Conservation (phyloP, 2,329 filamentous ascomycete species). For the Xylariaceae sp. region DNA sequence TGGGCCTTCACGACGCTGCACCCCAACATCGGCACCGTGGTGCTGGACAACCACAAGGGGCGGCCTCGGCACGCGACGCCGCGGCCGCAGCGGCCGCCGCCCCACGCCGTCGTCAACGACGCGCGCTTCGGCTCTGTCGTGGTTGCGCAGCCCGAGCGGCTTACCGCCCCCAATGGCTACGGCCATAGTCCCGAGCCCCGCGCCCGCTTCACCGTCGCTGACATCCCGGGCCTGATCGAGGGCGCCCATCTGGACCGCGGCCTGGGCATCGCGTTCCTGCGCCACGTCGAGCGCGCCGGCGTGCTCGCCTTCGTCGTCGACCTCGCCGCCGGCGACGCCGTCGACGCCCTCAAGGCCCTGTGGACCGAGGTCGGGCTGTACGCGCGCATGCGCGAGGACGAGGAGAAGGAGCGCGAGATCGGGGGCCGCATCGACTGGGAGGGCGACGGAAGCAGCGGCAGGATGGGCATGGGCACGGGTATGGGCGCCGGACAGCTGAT, state of each 20-base stretch:
- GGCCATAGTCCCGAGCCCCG: slow-evolving; percentile 58
- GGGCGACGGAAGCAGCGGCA: slow-evolving; percentile 41
- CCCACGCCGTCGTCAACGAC: slow-evolving; percentile 44
- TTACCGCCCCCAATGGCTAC: too few relatives aligned
- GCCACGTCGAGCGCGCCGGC: slow-evolving; percentile 91
- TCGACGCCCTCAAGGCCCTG: slow-evolving; percentile 75
- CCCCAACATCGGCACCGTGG: slow-evolving; percentile 93
- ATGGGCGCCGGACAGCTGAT: slow-evolving; percentile 32
- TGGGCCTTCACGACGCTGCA: slow-evolving; percentile 98
- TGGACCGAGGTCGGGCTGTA: slow-evolving; percentile 93
- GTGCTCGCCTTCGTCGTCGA: slow-evolving; percentile 95
- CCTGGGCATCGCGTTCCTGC: slow-evolving; percentile 86
- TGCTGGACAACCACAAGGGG: slow-evolving; percentile 84
- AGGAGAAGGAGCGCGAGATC: slow-evolving; percentile 67
- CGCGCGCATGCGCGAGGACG: slow-evolving; percentile 74
- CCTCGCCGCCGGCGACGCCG: slow-evolving; percentile 76
- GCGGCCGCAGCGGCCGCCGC: slow-evolving; percentile 33
- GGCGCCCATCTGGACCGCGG: slow-evolving; percentile 91
- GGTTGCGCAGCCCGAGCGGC: slow-evolving; percentile 28
- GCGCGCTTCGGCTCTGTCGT: slow-evolving; percentile 35
- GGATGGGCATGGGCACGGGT: slow-evolving; percentile 14
- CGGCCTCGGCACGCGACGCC: slow-evolving; percentile 58
- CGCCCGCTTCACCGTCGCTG: slow-evolving; percentile 87
- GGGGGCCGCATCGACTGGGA: slow-evolving; percentile 60
- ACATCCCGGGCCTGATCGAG: slow-evolving; percentile 92